These are phyloP conservation scores for Bipolaris oryzae DNA, from an alignment of 2,329 filamentous ascomycete species.

Conservation along the genomic window DNA sequence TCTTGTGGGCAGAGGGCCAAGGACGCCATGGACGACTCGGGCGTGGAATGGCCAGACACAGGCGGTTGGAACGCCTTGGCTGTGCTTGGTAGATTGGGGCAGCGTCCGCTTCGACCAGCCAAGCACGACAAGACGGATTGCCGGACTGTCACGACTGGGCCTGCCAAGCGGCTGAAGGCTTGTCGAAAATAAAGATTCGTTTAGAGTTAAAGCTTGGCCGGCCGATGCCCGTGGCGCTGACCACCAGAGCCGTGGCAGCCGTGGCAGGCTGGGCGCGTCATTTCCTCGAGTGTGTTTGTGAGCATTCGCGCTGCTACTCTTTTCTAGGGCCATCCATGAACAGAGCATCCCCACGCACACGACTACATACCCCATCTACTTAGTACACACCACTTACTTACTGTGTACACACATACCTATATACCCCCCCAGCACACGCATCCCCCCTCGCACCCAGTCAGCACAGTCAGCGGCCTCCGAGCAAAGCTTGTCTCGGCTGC, in stretches of 20 bases:
- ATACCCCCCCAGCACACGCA: too few species aligned
- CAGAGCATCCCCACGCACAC: too few species aligned
- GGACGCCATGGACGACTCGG: slow-evolving; percentile 20
- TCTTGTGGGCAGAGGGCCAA: slow-evolving; percentile 30
- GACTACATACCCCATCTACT: neutral
- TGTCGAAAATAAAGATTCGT: slow-evolving; percentile 44
- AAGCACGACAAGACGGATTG: slow-evolving; percentile 37
- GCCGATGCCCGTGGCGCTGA: slow-evolving; percentile 26
- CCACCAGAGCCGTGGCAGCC: slow-evolving; percentile 19
- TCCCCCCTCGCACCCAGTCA: too few species aligned
- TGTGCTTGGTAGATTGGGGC: slow-evolving; percentile 24
- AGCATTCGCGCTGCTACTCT: too few species aligned
- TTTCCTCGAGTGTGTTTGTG: neutral
- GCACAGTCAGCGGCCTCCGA: slow-evolving; percentile 41
- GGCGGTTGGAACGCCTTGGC: slow-evolving; percentile 26
- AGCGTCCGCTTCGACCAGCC: slow-evolving; percentile 12
- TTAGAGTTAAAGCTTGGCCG: slow-evolving; percentile 44
- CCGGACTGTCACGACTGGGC: slow-evolving; percentile 26
- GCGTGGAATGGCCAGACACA: slow-evolving; percentile 17
- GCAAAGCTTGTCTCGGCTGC: slow-evolving; percentile 47
- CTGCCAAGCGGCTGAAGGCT: slow-evolving; percentile 43
- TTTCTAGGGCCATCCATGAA: neutral
- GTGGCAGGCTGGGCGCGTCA: slow-evolving; percentile 25
- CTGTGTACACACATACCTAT: too few species aligned
- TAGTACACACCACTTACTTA: too few species aligned